Base-by-base conservation (phyloP, 1,284 basidiomycete species). In the Thecaphora frezii region DNA sequence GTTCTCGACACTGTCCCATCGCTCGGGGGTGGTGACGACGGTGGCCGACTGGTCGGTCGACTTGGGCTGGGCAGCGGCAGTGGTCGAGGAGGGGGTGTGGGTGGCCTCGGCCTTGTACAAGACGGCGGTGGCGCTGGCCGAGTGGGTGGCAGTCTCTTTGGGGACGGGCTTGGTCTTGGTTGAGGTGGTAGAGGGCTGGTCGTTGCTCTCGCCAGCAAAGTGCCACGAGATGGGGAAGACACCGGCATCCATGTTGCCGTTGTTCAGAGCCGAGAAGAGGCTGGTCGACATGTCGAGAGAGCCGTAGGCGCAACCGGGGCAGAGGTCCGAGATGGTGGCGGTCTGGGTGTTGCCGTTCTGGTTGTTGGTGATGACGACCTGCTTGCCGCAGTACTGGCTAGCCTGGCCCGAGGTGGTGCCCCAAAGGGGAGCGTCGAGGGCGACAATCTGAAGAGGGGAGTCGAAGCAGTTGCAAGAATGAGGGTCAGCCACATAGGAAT, bases 231-330 rank as follows among this genome's bases (percentile, higher is more conserved):
- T 76, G 52, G 69, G 73, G 68, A 76, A 69, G 53, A 63, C 61
- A 59, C 73, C 73, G 23, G 45, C 55, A 55, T 69, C 71, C 56
- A 71, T 59, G 67, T 73, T 67, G 46, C 69, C 69, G 56, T 73
- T 66, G 51, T 64, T 62, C 19, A 76, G 68, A 26, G 54, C 61
- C 38, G 63, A 55, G 82, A 96, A 96, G 41, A 96, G 85, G 48
- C 86, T 84, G 13, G 79, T 76, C 23, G 89, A 88, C 58, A 93
- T 83, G 82, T 96, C 92, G 53, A 96, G 85, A 40, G 85, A 89
- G 36, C 85, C 86, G 41, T 79, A 83, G 2, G 86, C 85, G 76
- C 90, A 92, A 26, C 84, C 86, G 50, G 84, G 85, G 78, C 89
- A 91, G 85, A 64, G 82, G 78, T 91, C 89, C 71, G 83, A 83